These are phyloP conservation scores for Agrocybe chaxingu DNA, from an alignment of 768 basidiomycete species.

Conservation along the genomic window DNA sequence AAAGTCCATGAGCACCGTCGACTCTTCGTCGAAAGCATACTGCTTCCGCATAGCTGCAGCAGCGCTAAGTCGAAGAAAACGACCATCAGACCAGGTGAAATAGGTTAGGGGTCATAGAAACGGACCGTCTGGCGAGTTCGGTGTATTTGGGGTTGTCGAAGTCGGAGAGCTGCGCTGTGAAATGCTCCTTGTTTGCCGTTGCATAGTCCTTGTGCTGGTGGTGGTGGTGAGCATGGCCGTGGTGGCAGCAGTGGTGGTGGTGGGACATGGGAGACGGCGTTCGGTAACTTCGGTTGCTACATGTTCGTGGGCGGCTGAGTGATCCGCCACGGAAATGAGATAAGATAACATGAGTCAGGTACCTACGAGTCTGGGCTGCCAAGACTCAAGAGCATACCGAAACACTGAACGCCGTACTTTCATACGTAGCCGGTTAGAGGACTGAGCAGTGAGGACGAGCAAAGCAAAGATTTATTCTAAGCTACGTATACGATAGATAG, in stretches of 20 bases:
- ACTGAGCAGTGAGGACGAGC: background rate
- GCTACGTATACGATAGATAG: background rate
- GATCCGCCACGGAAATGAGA: background rate
- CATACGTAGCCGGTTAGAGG: too few species aligned
- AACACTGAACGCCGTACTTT: too few species aligned
- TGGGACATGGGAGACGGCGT: background rate
- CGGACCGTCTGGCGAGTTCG: conserved; percentile 23
- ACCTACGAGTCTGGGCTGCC: background rate
- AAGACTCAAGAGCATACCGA: too few species aligned
- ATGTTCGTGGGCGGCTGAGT: background rate
- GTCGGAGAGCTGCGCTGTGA: conserved; percentile 21
- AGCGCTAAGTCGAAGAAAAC: conserved; percentile 20
- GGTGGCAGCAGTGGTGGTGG: conserved; percentile 8
- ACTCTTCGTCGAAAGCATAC: conserved; percentile 51
- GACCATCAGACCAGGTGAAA: background rate
- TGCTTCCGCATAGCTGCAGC: conserved; percentile 33
- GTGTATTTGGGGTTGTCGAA: conserved; percentile 17
- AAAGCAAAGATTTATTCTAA: background rate
- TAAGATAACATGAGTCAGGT: background rate
- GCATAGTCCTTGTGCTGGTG: conserved; percentile 18
- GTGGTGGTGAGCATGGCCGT: conserved; percentile 1
- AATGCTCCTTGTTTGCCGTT: conserved; percentile 36
- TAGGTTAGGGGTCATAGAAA: background rate
- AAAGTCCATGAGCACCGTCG: conserved; percentile 65
- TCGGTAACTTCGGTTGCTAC: background rate